A percentile compares a stretch with the other conserved stretches of the same genome.
These are phyloP conservation scores for Rhodotorula taiwanensis DNA, from an alignment of 768 basidiomycete genomes.

Conservation along the genomic window DNA sequence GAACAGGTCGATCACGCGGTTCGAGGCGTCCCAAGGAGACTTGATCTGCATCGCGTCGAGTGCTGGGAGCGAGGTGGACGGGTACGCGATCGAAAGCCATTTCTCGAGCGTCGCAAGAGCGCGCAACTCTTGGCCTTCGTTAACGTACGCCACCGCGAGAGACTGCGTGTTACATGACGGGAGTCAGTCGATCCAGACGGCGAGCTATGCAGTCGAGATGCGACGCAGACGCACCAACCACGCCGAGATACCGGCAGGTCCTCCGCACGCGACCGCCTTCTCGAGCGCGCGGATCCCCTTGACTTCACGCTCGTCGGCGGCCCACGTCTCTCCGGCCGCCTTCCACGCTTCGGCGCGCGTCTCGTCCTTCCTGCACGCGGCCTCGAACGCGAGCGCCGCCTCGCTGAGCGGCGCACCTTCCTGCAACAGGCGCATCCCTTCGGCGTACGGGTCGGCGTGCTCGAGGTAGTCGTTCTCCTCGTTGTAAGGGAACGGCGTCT, in stretches of 20 bases:
- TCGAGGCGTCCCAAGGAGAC: conserved; percentile 70
- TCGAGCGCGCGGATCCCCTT: conserved; percentile 48
- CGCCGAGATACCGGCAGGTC: conserved; percentile 65
- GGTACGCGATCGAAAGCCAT: conserved; percentile 68
- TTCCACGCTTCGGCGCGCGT: conserved; percentile 82
- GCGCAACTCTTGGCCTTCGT: conserved; percentile 81
- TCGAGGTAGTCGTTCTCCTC: conserved; percentile 42
- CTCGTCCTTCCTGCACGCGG: conserved; percentile 75
- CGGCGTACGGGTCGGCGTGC: conserved; percentile 45
- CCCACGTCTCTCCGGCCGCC: conserved; percentile 75
- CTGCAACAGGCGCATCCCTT: conserved; percentile 69
- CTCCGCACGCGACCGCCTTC: conserved; percentile 46
- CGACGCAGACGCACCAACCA: conserved; percentile 62
- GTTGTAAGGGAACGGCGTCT: conserved; percentile 40
- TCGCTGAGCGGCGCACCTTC: conserved; percentile 81
- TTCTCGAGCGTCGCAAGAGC: conserved; percentile 77
- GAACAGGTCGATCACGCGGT: conserved; percentile 72
- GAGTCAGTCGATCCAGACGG: background rate
- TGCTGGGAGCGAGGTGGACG: conserved; percentile 36
- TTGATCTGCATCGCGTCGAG: conserved; percentile 21
- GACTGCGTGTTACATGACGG: conserved; percentile 62
- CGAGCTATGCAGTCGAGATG: too few relatives aligned
- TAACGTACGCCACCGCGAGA: conserved; percentile 90
- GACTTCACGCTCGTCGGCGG: conserved; percentile 50
- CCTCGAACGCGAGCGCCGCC: conserved; percentile 78